phyloP scores from a whole-genome alignment of 208 protist genomes.

The Herpetomonas tarakana region DNA sequence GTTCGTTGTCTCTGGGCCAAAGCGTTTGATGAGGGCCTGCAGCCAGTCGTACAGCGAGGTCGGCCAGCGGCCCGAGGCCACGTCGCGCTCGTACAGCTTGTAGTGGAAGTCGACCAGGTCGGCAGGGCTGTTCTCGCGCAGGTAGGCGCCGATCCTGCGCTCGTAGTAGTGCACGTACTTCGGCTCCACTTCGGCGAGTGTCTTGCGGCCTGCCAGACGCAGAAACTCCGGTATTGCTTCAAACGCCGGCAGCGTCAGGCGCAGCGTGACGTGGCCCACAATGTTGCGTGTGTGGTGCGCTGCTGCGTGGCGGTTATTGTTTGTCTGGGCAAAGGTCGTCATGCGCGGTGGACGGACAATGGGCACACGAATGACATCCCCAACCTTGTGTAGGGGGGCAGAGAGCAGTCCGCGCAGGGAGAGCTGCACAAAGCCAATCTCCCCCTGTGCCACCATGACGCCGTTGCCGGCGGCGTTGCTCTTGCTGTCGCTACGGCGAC shows the following conservation, averaged over 20 bases:
- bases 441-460: constrained; percentile 19
- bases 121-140: constrained; percentile 34
- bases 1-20: constrained; percentile 31
- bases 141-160: constrained; percentile 51
- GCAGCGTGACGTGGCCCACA: constrained; percentile 57
- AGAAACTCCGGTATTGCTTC: constrained; percentile 52
- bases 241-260: constrained; percentile 61
- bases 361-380: constrained; percentile 55
- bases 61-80: constrained; percentile 61
- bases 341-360: constrained; percentile 23
- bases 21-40: constrained; percentile 42
- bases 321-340: neutral
- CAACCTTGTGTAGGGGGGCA: constrained; percentile 37
- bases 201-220: constrained; percentile 26
- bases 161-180: constrained; percentile 69
- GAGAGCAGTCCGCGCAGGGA: constrained; percentile 77
- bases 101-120: constrained; percentile 65
- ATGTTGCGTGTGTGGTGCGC: constrained; percentile 22
- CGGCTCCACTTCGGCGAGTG: constrained; percentile 27
- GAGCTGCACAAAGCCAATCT: constrained; percentile 52
- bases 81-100: constrained; percentile 73
- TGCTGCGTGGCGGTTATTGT: constrained; percentile 2
- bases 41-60: constrained; percentile 60
- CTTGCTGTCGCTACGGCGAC: neutral
- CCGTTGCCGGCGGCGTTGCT: neutral